These are phyloP conservation scores for Metschnikowia dekortorum DNA, from an alignment of 805 yeast species.

Conservation along the genomic window DNA sequence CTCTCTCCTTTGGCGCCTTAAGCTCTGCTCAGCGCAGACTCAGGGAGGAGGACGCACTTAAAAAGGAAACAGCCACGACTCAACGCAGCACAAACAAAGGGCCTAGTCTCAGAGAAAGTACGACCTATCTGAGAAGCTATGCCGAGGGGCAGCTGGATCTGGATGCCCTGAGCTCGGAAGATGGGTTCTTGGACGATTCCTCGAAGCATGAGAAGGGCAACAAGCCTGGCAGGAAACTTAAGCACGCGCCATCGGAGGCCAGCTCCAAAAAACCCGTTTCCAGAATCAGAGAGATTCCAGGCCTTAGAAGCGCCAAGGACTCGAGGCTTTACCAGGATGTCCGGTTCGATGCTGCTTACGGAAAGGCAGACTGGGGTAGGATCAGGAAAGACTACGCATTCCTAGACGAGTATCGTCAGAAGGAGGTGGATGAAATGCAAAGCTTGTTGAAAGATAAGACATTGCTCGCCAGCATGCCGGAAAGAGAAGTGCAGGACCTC, in stretches of 20 bases:
- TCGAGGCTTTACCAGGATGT: conserved; percentile 65
- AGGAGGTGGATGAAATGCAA: conserved; percentile 63
- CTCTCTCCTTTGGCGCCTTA: conserved; percentile 62
- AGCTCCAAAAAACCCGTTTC: conserved; percentile 72
- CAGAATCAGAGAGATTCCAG: conserved; percentile 69
- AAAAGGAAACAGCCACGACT: conserved; percentile 1
- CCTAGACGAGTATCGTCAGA: conserved; percentile 77
- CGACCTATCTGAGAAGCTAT: conserved; percentile 4
- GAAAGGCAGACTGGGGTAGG: conserved; percentile 66
- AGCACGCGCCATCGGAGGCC: conserved; percentile 85
- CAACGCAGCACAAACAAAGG: conserved; percentile 5
- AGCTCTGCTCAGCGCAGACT: conserved; percentile 55
- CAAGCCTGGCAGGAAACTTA: conserved; percentile 38
- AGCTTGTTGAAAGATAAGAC: conserved; percentile 52
- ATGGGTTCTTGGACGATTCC: conserved; percentile 7
- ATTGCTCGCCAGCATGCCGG: conserved; percentile 35
- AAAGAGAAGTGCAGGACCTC: conserved; percentile 47
- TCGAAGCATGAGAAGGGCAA: conserved; percentile 1
- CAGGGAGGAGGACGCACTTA: conserved; percentile 20
- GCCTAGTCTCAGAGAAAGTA: conserved; percentile 11
- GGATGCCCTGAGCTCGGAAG: conserved; percentile 19
- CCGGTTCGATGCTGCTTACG: conserved; percentile 86
- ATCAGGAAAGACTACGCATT: conserved; percentile 79
- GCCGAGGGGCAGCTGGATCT: conserved; percentile 11
- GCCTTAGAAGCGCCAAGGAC: conserved; percentile 40